Evolutionary conservation across 805 yeast species (phyloP).

Genomic region (Saccharomycopsis sp.): DNA sequence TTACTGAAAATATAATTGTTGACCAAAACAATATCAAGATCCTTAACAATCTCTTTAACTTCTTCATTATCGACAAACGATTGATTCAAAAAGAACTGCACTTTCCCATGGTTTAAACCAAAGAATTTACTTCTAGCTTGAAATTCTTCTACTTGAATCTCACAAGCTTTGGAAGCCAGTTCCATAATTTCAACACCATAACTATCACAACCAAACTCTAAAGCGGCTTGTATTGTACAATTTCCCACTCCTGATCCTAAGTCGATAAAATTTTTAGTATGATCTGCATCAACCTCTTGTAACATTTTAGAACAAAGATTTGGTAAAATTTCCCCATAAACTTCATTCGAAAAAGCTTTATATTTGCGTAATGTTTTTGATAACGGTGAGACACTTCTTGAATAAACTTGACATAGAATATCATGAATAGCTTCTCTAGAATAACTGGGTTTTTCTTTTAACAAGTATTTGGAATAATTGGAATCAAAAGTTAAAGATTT

Average conservation of each 20-base stretch:
- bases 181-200: slow-evolving; percentile 89
- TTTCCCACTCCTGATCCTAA: slow-evolving; percentile 94
- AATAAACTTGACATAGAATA: slow-evolving; percentile 59
- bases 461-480: slow-evolving; percentile 25
- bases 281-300: slow-evolving; percentile 42
- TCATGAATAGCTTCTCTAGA: slow-evolving; percentile 49
- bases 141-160: slow-evolving; percentile 48
- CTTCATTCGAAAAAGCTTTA: slow-evolving; percentile 81
- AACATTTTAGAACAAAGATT: slow-evolving; percentile 60
- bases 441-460: slow-evolving; percentile 23
- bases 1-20: slow-evolving; percentile 81
- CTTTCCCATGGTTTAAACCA: slow-evolving; percentile 51
- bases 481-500: slow-evolving; percentile 26
- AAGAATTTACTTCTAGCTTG: slow-evolving; percentile 44
- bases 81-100: slow-evolving; percentile 49
- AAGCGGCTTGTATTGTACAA: slow-evolving; percentile 79
- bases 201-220: slow-evolving; percentile 74
- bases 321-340: slow-evolving; percentile 86
- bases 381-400: slow-evolving; percentile 70
- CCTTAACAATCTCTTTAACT: slow-evolving; percentile 43
- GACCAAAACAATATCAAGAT: slow-evolving; percentile 63
- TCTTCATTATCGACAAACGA: slow-evolving; percentile 59
- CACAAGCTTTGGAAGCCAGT: slow-evolving; percentile 63
- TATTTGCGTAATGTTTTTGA: slow-evolving; percentile 54
- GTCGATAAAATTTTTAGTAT: slow-evolving; percentile 61